Evolutionary conservation across 768 basidiomycete species (phyloP), one percentile per base, ranked within the genome.

Genomic region (Bullera alba): DNA sequence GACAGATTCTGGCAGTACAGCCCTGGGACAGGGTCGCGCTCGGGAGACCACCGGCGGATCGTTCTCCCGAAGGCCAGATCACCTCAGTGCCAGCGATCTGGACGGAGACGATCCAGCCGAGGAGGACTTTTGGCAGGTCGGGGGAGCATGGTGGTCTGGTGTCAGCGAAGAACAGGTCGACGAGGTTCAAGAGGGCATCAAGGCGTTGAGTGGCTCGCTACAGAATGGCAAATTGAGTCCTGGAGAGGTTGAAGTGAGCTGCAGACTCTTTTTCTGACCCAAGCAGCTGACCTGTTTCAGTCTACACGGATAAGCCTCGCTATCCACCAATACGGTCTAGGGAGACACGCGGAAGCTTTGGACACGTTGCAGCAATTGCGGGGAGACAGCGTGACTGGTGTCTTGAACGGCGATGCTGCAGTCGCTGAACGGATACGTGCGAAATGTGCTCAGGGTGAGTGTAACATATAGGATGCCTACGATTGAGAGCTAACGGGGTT

Each of bases 271-370:
- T 5, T 3, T 44, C 35, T n/a, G 21, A 19, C 55, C n/a, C 21
- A 26, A 30, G 8, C 32, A 5, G 14, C 10, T 41, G 45, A 28
- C 37, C 39, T 27, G 38, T 47, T 46, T 42, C 25, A 90, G 87
- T 82, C 82, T 10, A 75, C 86, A 15, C 75, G 79, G 55, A 77
- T 87, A 50, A 78, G 80, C 0, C 75, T 87, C 42, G 87, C 86
- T 2, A 88, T 87, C 70, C 85, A 85, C 62, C 81, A 83, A 3
- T 88, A 86, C 70, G 86, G 88, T 0, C 70, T 88, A 5, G 81
- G 83, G 23, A 76, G 79, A 22, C 83, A 83, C 16, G 70, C 76
- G 2, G 79, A 81, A 49, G 88, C 86, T 51, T 73, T 92, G 14
- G 58, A 73, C 2, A 76, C 57, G 27, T 55, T 59, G 28, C 22